Conservation (phyloP, 345 rosid genomes). For the Kandelia obovata region DNA sequence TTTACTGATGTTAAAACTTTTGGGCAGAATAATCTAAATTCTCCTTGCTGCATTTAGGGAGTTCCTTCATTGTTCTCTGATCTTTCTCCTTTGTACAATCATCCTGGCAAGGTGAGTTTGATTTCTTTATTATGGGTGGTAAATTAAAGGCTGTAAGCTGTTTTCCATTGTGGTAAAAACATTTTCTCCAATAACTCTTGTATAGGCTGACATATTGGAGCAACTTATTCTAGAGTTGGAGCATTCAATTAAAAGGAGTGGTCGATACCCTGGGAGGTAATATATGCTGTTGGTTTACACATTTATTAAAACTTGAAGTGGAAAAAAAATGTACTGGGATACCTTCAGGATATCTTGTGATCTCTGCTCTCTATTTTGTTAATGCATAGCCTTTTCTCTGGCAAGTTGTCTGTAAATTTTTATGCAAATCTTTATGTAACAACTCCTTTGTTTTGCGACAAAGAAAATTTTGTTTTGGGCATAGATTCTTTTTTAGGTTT, state of each 20-base stretch:
- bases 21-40: constrained; percentile 8
- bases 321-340: neutral
- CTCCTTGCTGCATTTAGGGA: constrained; percentile 49
- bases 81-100: constrained; percentile 85
- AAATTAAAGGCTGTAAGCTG: constrained; percentile 6
- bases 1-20: constrained; percentile 9
- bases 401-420: neutral
- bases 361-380: neutral
- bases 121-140: constrained; percentile 9
- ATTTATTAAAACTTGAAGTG: neutral
- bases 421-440: neutral
- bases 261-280: constrained; percentile 82
- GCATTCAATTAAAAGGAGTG: constrained; percentile 63
- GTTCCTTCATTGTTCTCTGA: constrained; percentile 99
- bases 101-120: constrained; percentile 70
- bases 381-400: neutral
- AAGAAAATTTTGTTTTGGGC: neutral
- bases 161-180: constrained; percentile 2
- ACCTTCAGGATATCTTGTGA: neutral
- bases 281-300: constrained; percentile 3
- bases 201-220: constrained; percentile 85
- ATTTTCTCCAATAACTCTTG: constrained; percentile 15
- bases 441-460: neutral
- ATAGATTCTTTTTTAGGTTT: too few relatives aligned
- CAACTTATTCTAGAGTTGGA: constrained; percentile 80